phyloP scores from a whole-genome alignment of 352 stramenopile species.

The Globisporangium viniferum region DNA sequence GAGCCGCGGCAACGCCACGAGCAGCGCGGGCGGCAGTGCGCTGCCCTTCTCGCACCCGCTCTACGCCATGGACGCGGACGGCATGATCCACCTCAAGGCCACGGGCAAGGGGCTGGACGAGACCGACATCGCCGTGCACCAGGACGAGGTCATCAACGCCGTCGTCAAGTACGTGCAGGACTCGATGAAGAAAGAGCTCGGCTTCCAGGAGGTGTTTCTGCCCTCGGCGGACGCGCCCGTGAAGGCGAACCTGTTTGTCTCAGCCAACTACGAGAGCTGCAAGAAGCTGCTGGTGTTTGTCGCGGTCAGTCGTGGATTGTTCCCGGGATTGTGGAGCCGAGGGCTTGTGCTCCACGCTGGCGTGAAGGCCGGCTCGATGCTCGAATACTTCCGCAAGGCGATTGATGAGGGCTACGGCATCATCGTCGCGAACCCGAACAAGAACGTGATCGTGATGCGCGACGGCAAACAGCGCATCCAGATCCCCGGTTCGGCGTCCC shows the following conservation, averaged over 20 bases:
- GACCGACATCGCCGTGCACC: constrained; percentile 82
- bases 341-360: constrained; percentile 81
- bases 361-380: constrained; percentile 86
- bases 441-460: constrained; percentile 83
- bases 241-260: constrained; percentile 85
- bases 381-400: constrained; percentile 87
- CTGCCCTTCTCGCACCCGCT: constrained; percentile 76
- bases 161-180: constrained; percentile 86
- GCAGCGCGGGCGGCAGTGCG: constrained; percentile 15
- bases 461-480: constrained; percentile 79
- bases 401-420: constrained; percentile 84
- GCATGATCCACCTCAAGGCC: constrained; percentile 84
- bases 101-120: constrained; percentile 80
- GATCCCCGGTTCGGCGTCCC: constrained; percentile 80
- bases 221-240: constrained; percentile 62
- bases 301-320: constrained; percentile 73
- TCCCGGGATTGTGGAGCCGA: constrained; percentile 83
- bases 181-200: constrained; percentile 76
- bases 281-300: constrained; percentile 87
- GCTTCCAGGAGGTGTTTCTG: constrained; percentile 76
- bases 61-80: constrained; percentile 81
- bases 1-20: background rate
- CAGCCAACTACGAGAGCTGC: constrained; percentile 73
- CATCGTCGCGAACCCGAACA: constrained; percentile 88
- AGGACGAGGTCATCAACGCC: constrained; percentile 86